A percentile compares a stretch with the other conserved stretches of the same genome.
phyloP scores from a whole-genome alignment of 352 stramenopile genomes.

The Globisporangium radiosum region DNA sequence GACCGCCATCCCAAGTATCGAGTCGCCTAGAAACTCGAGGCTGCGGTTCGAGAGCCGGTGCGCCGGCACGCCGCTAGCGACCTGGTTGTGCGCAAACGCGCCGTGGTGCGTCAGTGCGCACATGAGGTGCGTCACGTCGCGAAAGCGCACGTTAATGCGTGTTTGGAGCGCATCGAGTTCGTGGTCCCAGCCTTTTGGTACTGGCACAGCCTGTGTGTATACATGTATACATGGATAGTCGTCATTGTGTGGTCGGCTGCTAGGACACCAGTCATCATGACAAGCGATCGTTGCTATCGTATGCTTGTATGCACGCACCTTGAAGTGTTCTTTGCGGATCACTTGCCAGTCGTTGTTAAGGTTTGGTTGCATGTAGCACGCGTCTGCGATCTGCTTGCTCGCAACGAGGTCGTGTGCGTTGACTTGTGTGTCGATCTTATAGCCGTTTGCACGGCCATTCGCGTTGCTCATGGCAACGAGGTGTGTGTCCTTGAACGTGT shows the following conservation, averaged over 20 bases:
- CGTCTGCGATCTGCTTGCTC: conserved; percentile 19
- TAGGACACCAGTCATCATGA: background rate
- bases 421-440: conserved; percentile 9
- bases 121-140: conserved; percentile 47
- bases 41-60: conserved; percentile 75
- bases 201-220: conserved; percentile 22
- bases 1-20: conserved; percentile 54
- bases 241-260: no score
- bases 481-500: background rate
- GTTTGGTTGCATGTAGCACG: conserved; percentile 18
- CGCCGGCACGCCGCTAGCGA: conserved; percentile 32
- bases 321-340: conserved; percentile 41
- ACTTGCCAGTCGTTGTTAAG: conserved; percentile 44
- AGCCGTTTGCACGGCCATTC: conserved; percentile 1
- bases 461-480: background rate
- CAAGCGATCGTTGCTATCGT: background rate
- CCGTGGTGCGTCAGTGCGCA: conserved; percentile 74
- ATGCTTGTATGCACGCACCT: conserved; percentile 7
- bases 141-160: conserved; percentile 55
- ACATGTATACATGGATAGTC: no score
- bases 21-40: conserved; percentile 80
- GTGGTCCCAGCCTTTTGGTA: conserved; percentile 40
- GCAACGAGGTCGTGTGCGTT: conserved; percentile 7
- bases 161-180: conserved; percentile 44
- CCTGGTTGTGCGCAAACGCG: conserved; percentile 33